phyloP scores from a whole-genome alignment of 2,329 filamentous ascomycete genomes.

The Exophiala sp. region DNA sequence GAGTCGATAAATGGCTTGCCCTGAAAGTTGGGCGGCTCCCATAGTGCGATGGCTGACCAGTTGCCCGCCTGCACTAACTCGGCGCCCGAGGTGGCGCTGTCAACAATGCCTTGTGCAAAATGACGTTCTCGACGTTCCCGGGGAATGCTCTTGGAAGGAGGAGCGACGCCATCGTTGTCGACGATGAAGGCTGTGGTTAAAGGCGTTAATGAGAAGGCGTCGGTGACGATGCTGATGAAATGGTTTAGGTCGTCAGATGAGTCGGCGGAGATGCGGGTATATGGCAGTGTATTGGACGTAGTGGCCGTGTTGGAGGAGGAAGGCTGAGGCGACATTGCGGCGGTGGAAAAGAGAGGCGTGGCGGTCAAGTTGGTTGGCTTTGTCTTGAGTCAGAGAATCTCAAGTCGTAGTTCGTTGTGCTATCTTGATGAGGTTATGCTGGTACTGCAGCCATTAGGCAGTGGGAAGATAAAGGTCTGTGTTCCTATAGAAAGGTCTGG shows the following conservation, averaged over 20 bases:
- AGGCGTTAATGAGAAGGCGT: slow-evolving; percentile 16
- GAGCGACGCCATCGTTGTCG: slow-evolving; percentile 22
- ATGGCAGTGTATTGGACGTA: neutral
- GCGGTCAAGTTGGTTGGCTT: neutral
- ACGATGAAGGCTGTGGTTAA: slow-evolving; percentile 24
- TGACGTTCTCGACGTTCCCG: slow-evolving; percentile 20
- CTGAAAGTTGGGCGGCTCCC: slow-evolving; percentile 23
- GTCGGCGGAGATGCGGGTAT: slow-evolving; percentile 9
- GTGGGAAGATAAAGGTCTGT: no score
- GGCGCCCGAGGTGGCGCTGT: slow-evolving; percentile 20
- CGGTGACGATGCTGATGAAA: slow-evolving; percentile 24
- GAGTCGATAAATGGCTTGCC: slow-evolving; percentile 24
- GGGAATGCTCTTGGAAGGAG: slow-evolving; percentile 19
- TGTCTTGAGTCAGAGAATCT: neutral
- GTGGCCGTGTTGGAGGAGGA: neutral
- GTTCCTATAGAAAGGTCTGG: no score
- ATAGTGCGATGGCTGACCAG: slow-evolving; percentile 25
- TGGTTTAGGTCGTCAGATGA: slow-evolving; percentile 12
- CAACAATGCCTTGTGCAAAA: slow-evolving; percentile 20
- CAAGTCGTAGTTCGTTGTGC: no score
- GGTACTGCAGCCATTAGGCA: no score
- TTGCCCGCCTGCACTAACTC: slow-evolving; percentile 26
- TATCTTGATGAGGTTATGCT: no score
- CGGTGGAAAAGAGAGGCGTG: neutral
- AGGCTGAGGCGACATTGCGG: neutral